phyloP scores from a whole-genome alignment of 192 early-diverging fungal genomes.

The Coemansia sp. region DNA sequence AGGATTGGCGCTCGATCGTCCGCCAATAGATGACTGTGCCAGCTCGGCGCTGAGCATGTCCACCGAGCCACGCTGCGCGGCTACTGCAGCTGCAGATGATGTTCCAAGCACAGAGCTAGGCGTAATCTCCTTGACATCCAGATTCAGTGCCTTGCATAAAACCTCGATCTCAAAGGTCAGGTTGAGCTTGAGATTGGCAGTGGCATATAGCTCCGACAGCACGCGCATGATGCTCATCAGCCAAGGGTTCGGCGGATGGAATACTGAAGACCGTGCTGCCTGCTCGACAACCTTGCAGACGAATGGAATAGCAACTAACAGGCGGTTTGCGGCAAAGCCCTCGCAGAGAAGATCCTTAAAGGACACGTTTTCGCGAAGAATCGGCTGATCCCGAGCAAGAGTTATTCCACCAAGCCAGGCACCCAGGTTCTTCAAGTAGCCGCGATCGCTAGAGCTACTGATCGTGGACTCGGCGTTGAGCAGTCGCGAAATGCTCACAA shows the following conservation, averaged over 20 bases:
- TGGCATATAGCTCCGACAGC: constrained; percentile 90
- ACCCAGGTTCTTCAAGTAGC: constrained; percentile 93
- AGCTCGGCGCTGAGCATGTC: constrained; percentile 28
- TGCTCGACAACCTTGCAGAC: constrained; percentile 97
- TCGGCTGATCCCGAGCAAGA: constrained; percentile 92
- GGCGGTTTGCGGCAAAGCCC: constrained; percentile 80
- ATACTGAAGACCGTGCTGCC: constrained; percentile 79
- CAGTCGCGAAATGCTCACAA: constrained; percentile 80
- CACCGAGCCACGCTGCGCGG: constrained; percentile 14
- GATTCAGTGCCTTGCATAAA: constrained; percentile 84
- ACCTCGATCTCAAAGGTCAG: constrained; percentile 99
- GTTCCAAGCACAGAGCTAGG: constrained; percentile 39
- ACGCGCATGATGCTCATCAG: constrained; percentile 92
- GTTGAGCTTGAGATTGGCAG: constrained; percentile 91
- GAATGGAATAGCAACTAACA: constrained; percentile 97
- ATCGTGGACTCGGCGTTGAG: constrained; percentile 94
- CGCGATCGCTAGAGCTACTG: constrained; percentile 84
- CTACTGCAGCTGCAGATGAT: not conserved
- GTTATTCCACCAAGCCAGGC: constrained; percentile 98
- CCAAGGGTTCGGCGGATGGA: constrained; percentile 97
- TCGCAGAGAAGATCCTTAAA: constrained; percentile 95
- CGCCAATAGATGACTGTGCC: constrained; percentile 31
- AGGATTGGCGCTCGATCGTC: not conserved
- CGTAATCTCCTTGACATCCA: constrained; percentile 76
- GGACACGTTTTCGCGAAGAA: constrained; percentile 92